Evolutionary conservation across 306 rosid genomes (phyloP).

Genomic region (Potentilla sterilis): DNA sequence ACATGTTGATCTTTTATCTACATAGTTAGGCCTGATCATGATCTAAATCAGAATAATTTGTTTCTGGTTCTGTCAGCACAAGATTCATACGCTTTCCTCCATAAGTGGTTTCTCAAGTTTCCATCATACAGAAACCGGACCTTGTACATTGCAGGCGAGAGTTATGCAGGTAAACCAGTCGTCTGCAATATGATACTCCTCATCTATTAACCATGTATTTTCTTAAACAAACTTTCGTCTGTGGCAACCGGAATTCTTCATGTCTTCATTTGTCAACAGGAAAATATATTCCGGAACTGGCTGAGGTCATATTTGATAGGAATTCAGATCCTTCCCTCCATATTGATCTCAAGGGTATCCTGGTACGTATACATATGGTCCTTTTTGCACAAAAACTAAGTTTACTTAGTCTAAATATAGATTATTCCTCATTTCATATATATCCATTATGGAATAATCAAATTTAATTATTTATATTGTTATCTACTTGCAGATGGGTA

Average conservation of each 20-base stretch:
- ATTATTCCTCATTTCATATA: not conserved
- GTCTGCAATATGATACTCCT: not conserved
- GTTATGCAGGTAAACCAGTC: constrained; percentile 64
- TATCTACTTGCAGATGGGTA: constrained; percentile 54
- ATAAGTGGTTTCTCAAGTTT: constrained; percentile 75
- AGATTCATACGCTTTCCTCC: constrained; percentile 70
- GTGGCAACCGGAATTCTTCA: not conserved
- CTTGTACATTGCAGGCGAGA: constrained; percentile 82
- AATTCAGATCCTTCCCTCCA: constrained; percentile 58
- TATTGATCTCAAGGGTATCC: constrained; percentile 71
- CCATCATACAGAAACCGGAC: constrained; percentile 63
- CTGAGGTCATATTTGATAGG: constrained; percentile 67
- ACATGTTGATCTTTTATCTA: not conserved
- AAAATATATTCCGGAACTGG: constrained; percentile 81
- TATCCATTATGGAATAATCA: not conserved
- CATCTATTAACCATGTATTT: not conserved
- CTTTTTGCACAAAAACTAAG: no score
- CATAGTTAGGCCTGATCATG: not conserved
- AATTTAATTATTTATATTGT: not conserved
- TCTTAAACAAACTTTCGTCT: not conserved
- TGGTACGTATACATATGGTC: constrained; percentile 47
- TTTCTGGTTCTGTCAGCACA: constrained; percentile 46
- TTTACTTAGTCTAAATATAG: no score
- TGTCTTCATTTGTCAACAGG: constrained; percentile 40
- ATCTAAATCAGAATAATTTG: not conserved